phyloP scores from a whole-genome alignment of 441 rosid species.

The Aleurites moluccanus region DNA sequence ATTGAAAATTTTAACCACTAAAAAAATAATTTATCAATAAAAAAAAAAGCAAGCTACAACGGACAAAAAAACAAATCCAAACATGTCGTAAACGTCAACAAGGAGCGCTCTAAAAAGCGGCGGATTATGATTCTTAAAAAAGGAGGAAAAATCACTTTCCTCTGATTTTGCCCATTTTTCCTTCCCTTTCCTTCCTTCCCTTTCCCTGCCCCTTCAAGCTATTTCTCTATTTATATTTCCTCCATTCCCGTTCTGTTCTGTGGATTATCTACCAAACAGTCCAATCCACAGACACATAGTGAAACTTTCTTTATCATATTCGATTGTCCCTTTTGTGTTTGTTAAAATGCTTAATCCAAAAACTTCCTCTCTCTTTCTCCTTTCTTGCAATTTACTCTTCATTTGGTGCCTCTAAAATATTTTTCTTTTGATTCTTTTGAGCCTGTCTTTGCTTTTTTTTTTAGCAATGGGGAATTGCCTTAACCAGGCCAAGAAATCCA shows the following conservation, averaged over 20 bases:
- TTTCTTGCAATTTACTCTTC: conserved; percentile 15
- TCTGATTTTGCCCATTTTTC: not conserved
- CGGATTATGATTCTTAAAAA: not conserved
- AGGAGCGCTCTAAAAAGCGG: not conserved
- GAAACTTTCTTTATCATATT: not conserved
- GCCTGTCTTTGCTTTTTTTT: not conserved
- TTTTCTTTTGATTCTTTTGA: not conserved
- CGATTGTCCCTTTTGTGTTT: not conserved
- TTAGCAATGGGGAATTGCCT: conserved; percentile 55
- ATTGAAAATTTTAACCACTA: too few relatives aligned
- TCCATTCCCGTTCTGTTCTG: not conserved
- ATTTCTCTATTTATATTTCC: not conserved
- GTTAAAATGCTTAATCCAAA: not conserved
- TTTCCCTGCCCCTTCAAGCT: not conserved
- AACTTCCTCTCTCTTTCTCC: not conserved
- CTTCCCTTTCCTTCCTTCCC: not conserved
- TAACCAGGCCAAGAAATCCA: conserved; percentile 32
- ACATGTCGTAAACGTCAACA: not conserved
- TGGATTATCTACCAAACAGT: not conserved
- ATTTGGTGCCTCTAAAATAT: not conserved
- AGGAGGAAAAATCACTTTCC: not conserved
- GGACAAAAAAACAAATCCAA: not conserved
- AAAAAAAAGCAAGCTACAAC: not conserved
- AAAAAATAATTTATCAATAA: too few relatives aligned
- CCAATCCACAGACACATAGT: not conserved